Evolutionary conservation across 2,329 filamentous ascomycete species (phyloP).

Genomic region (Penicillium sp.): DNA sequence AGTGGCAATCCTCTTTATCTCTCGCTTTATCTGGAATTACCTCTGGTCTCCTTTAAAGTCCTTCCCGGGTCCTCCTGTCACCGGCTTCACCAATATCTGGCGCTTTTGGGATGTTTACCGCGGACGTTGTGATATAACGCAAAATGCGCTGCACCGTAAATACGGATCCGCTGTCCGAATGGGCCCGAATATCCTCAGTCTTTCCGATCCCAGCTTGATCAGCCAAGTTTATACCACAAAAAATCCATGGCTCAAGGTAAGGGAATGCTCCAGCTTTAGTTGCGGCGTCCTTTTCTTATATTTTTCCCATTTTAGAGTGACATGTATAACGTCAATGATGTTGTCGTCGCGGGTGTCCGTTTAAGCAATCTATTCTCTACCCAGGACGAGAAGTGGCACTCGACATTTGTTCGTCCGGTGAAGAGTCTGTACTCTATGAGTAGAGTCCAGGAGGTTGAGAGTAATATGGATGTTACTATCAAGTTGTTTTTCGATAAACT

Average conservation of each 20-base stretch:
- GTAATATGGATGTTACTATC: slow-evolving; percentile 34
- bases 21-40: slow-evolving; percentile 23
- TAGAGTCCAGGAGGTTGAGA: slow-evolving; percentile 27
- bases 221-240: slow-evolving; percentile 79
- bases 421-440: slow-evolving; percentile 40
- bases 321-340: slow-evolving; percentile 25
- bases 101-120: slow-evolving; percentile 70
- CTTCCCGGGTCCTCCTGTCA: slow-evolving; percentile 73
- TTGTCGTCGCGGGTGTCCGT: slow-evolving; percentile 37
- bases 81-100: slow-evolving; percentile 73
- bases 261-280: too few relatives aligned
- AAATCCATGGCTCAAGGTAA: slow-evolving; percentile 52
- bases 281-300: too few relatives aligned
- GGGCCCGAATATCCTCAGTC: slow-evolving; percentile 74
- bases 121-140: slow-evolving; percentile 68
- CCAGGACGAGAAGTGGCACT: slow-evolving; percentile 39
- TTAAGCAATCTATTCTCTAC: slow-evolving; percentile 43
- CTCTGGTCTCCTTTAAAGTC: slow-evolving; percentile 22
- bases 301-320: slow-evolving; percentile 14
- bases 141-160: slow-evolving; percentile 68
- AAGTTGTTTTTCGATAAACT: slow-evolving; percentile 34
- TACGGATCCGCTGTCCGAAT: slow-evolving; percentile 75
- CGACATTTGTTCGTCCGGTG: slow-evolving; percentile 42
- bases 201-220: slow-evolving; percentile 72
- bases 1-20: slow-evolving; percentile 14